Evolutionary conservation across 345 rosid species (phyloP).

Genomic region (Bretschneidera sinensis): DNA sequence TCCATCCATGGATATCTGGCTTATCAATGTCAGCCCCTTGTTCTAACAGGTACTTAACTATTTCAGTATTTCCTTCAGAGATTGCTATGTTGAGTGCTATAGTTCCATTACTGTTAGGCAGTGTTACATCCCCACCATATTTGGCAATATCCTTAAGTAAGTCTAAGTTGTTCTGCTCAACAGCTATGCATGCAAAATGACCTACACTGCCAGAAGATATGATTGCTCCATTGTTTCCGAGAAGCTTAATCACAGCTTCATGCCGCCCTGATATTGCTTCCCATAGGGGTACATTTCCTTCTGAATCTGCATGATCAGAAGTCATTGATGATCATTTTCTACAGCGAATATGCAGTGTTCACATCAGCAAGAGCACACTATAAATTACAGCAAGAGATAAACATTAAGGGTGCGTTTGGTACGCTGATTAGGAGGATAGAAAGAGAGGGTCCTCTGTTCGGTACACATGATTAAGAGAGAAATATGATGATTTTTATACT

Average conservation of each 20-base stretch:
- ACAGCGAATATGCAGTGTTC: too few relatives aligned
- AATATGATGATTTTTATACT: too few relatives aligned
- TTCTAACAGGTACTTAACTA: constrained; percentile 56
- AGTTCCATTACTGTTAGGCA: constrained; percentile 38
- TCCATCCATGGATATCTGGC: constrained; percentile 69
- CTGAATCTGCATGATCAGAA: constrained; percentile 48
- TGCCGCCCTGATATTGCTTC: constrained; percentile 72
- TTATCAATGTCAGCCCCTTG: constrained; percentile 57
- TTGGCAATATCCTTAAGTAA: constrained; percentile 45
- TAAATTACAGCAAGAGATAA: too few relatives aligned
- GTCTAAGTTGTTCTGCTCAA: constrained; percentile 48
- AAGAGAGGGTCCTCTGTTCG: too few relatives aligned
- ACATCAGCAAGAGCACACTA: too few relatives aligned
- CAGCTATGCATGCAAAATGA: constrained; percentile 49
- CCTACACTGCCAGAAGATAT: constrained; percentile 50
- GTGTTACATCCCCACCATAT: constrained; percentile 62
- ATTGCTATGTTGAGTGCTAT: constrained; percentile 72
- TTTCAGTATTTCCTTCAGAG: constrained; percentile 54
- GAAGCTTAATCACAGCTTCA: constrained; percentile 38
- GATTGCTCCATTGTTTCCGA: constrained; percentile 58
- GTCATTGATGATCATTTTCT: neutral
- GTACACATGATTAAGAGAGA: too few relatives aligned
- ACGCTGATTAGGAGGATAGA: too few relatives aligned
- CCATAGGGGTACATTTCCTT: constrained; percentile 83
- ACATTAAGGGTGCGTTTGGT: too few relatives aligned